Evolutionary conservation across 495 filamentous ascomycete species (phyloP).

Genomic region (Neurospora africana): DNA sequence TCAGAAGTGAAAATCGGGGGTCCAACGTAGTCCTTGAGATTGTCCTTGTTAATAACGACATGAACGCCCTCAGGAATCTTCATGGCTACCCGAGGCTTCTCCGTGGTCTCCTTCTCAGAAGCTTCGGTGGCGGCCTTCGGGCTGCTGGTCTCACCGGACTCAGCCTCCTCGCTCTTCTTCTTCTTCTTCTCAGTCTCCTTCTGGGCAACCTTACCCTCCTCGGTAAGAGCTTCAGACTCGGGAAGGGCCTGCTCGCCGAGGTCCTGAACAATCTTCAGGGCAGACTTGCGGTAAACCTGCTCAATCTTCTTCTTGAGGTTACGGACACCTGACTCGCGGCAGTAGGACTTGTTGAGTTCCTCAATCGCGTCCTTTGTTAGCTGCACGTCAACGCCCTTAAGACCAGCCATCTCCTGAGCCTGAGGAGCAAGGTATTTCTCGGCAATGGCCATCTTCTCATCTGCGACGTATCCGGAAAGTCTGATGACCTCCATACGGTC

Average conservation of each 20-base stretch:
- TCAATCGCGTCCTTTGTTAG: slow-evolving; percentile 76
- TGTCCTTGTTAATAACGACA: slow-evolving; percentile 78
- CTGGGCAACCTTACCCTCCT: slow-evolving; percentile 75
- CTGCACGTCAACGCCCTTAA: slow-evolving; percentile 84
- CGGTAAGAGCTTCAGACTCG: slow-evolving; percentile 75
- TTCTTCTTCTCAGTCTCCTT: slow-evolving; percentile 40
- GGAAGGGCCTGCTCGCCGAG: slow-evolving; percentile 76
- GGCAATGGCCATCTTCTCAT: slow-evolving; percentile 99
- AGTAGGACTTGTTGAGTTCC: slow-evolving; percentile 97
- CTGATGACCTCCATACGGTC: slow-evolving; percentile 99
- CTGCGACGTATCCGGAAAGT: slow-evolving; percentile 90
- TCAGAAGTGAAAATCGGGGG: slow-evolving; percentile 93
- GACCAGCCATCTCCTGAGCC: slow-evolving; percentile 79
- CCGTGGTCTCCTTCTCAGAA: slow-evolving; percentile 31
- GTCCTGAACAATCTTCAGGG: slow-evolving; percentile 93
- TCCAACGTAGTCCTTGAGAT: slow-evolving; percentile 94
- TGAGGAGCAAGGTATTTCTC: slow-evolving; percentile 84
- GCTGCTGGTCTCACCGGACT: slow-evolving; percentile 6
- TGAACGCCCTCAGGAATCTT: slow-evolving; percentile 82
- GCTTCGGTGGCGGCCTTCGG: slow-evolving; percentile 4
- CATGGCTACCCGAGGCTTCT: slow-evolving; percentile 67
- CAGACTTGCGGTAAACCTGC: slow-evolving; percentile 96
- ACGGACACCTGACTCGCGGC: slow-evolving; percentile 90
- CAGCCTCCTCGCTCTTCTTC: slow-evolving; percentile 5
- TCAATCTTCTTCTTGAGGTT: slow-evolving; percentile 99